Conservation (phyloP, 192 early-diverging fungal genomes). For the Backusella mclennaniae region DNA sequence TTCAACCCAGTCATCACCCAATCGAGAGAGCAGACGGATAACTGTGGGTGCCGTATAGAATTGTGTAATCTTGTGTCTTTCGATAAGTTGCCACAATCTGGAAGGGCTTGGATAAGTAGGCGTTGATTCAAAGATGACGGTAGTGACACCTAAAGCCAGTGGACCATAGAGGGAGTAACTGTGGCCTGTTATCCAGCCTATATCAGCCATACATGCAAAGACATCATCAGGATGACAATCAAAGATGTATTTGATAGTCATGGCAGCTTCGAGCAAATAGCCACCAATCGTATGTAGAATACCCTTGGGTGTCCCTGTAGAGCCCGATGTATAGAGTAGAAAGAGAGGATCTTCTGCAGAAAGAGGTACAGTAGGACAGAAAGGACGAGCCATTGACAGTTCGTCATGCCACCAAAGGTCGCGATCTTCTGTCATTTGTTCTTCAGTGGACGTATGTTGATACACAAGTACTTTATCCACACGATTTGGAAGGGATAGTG, state of each 20-base stretch:
- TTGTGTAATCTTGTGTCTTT: conserved; percentile 90
- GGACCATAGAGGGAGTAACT: conserved; percentile 91
- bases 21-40: conserved; percentile 86
- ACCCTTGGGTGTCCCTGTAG: conserved; percentile 90
- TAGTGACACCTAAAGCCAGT: conserved; percentile 81
- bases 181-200: conserved; percentile 88
- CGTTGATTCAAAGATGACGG: conserved; percentile 91
- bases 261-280: conserved; percentile 81
- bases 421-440: conserved; percentile 67
- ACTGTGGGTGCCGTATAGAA: conserved; percentile 98
- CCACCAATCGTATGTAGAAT: conserved; percentile 93
- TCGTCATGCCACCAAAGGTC: conserved; percentile 98
- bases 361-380: conserved; percentile 84
- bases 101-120: conserved; percentile 88
- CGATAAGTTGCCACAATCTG: conserved; percentile 81
- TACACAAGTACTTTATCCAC: conserved; percentile 88
- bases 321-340: conserved; percentile 92
- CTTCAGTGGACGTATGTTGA: conserved; percentile 81
- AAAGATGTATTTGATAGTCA: conserved; percentile 90
- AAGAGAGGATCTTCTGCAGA: conserved; percentile 91
- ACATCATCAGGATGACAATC: conserved; percentile 88
- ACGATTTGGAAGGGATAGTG: conserved; percentile 57
- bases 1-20: conserved; percentile 77
- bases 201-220: conserved; percentile 94
- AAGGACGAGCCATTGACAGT: conserved; percentile 72